Evolutionary conservation across 139 green algal genomes (phyloP).

Genomic region (Pseudopediastrum boryanum): DNA sequence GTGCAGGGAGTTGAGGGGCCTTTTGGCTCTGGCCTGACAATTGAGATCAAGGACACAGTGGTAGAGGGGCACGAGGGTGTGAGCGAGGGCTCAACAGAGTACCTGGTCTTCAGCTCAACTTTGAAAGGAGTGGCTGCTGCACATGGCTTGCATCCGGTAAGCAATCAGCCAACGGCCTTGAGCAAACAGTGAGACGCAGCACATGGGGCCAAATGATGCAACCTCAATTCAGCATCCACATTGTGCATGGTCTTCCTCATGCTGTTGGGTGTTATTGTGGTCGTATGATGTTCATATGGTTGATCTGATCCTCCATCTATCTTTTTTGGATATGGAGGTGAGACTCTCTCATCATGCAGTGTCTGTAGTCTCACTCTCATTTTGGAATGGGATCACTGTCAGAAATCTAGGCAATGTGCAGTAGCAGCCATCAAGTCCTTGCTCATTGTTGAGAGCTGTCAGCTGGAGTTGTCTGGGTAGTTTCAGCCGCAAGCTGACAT

Average conservation of each 20-base stretch:
- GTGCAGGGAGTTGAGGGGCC: not conserved
- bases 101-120: conserved; percentile 79
- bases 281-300: not conserved
- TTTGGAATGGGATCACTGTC: not conserved
- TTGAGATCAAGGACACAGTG: conserved; percentile 21
- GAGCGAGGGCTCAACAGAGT: conserved; percentile 74
- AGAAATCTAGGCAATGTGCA: not conserved
- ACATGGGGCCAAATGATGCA: not conserved
- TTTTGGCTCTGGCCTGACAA: conserved; percentile 26
- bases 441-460: too few species aligned
- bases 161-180: conserved; percentile 5
- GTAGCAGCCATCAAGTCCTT: too few species aligned
- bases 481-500: not conserved
- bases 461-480: too few species aligned
- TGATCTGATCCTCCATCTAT: not conserved
- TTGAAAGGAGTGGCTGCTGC: conserved; percentile 58
- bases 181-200: not conserved
- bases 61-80: conserved; percentile 41
- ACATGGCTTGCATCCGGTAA: conserved; percentile 66
- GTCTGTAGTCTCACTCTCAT: not conserved
- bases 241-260: not conserved
- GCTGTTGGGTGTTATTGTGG: not conserved
- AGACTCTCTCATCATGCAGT: not conserved
- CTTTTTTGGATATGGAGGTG: not conserved
- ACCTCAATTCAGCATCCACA: not conserved